Evolutionary conservation across 2,329 filamentous ascomycete genomes (phyloP).

Genomic region (Dothiorella sarmentorum): DNA sequence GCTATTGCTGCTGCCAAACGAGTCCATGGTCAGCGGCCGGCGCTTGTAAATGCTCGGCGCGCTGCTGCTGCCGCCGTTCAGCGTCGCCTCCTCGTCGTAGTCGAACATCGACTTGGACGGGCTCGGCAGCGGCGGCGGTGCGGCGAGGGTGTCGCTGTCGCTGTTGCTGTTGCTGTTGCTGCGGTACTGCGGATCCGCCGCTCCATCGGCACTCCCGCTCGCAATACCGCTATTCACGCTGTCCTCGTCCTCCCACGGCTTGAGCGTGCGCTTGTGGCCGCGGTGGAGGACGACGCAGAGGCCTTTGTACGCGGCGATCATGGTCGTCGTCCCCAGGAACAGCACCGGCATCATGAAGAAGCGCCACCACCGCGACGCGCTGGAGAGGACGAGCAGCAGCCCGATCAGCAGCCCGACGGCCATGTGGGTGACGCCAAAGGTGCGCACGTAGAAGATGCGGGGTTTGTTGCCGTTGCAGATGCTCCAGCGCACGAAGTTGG

Average conservation of each 20-base stretch:
- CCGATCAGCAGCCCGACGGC: constrained; percentile 56
- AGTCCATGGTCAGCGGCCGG: constrained; percentile 36
- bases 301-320: constrained; percentile 71
- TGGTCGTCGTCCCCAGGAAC: constrained; percentile 66
- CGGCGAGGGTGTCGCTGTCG: not conserved
- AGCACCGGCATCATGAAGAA: constrained; percentile 63
- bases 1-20: constrained; percentile 49
- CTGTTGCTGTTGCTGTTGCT: not conserved
- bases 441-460: constrained; percentile 66
- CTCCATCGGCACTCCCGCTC: constrained; percentile 16
- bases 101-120: constrained; percentile 38
- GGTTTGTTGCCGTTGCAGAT: constrained; percentile 78
- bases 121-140: too few species aligned
- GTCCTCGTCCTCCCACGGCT: constrained; percentile 68
- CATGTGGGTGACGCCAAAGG: constrained; percentile 60
- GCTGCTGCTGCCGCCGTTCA: not conserved
- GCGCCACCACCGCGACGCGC: constrained; percentile 61
- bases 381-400: constrained; percentile 64
- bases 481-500: constrained; percentile 81
- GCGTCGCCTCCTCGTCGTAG: constrained; percentile 25
- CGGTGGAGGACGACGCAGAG: constrained; percentile 77
- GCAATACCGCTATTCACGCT: constrained; percentile 18
- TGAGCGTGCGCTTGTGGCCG: constrained; percentile 70
- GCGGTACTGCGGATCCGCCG: too few species aligned
- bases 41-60: not conserved